Evolutionary conservation across 2,329 filamentous ascomycete genomes (phyloP), one percentile per base, ranked within the genome.

Genomic region (Teratosphaeria nubilosa): DNA sequence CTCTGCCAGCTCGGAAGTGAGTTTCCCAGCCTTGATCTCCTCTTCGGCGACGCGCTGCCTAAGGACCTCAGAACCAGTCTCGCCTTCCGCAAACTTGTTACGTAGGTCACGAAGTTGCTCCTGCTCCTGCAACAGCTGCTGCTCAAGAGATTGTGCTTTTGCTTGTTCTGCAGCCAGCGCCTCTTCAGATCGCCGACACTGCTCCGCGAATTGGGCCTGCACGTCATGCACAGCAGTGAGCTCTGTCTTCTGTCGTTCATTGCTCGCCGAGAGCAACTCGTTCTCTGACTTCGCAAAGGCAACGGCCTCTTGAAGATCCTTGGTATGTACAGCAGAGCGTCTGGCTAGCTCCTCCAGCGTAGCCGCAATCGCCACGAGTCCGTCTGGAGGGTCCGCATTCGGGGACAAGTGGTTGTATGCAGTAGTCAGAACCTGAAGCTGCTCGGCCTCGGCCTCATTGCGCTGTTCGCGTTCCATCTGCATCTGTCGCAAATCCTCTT

Each of bases 11-110:
- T 90, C 83, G 64, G 89, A 83, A 1, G 83, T 82, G 30, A 95
- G 75, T 13, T 78, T 79, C 24, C 81, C 81, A 3, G 89, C 82
- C 71, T 85, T 88, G 59, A 77, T 78, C 72, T 95, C 90, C 66
- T 91, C 86, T 58, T 90, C 87, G 50, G 86, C 83, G 3, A 95
- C 79, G 57, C 85, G 83, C 72, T 86, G 86, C 57, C 88, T 85
- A 57, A 96, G 75, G 30, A 83, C 85, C 71, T 91, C 89, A 0
- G 90, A 91, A 5, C 90, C 90, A 2, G 86, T 91, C 72, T 94
- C 90, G 16, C 90, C 91, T 63, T 91, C 87, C 1, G 87, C 84
- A 68, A 95, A 86, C 70, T 87, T 87, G 16, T 78, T 77, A 58
- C 88, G 83, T 24, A 95, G 76, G 30, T 81, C 77, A 58, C 80